Evolutionary conservation across 306 rosid species (phyloP), one percentile per base, ranked within the genome.

Genomic region (Dryas alaskensis): DNA sequence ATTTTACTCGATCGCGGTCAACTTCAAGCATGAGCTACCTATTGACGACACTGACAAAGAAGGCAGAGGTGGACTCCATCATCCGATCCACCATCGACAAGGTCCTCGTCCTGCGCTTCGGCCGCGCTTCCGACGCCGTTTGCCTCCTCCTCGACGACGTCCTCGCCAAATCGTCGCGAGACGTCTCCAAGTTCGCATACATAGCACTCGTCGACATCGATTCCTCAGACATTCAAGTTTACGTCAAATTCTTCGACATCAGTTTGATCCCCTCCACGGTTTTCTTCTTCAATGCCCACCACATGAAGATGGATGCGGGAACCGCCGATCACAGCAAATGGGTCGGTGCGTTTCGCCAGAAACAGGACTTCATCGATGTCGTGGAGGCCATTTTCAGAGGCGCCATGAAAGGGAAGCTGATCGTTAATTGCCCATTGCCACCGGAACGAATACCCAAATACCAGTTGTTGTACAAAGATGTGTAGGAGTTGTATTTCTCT

Each of bases 271-370:
- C 98, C 1, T 93, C 97, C 14, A 86, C 91, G 0, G 67, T 93
- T 55, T 93, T 91, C 84, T 91, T 93, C 87, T 93, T 91, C 91
- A 93, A 93, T 84, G 94, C 98, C 14, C 96, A 91, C 82, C 98
- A 93, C 81, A 91, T 91, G 96, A 93, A 91, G 88, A 91, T 93
- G 98, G 98, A 93, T 83, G 86, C 86, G 5, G 96, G 97, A 25
- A 84, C 87, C 6, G 83, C 81, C 5, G 87, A 81, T 67, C 87
- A 84, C 54, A 78, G 78, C 13, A 84, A 84, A 63, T 84, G 87
- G 87, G 65, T 84, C 45, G 85, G 87, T 7, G 73, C 83, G 60
- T 84, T 84, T 78, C 80, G 58, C 10, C 69, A 51, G 19, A 84
- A 84, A 75, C 85, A 84, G 81, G 83, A 81, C 70, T 84, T 84